A percentile compares a stretch with the other conserved stretches of the same genome.
These are phyloP conservation scores for Astrothelium macrocarpum DNA, from an alignment of 495 filamentous ascomycete species.

Conservation along the genomic window DNA sequence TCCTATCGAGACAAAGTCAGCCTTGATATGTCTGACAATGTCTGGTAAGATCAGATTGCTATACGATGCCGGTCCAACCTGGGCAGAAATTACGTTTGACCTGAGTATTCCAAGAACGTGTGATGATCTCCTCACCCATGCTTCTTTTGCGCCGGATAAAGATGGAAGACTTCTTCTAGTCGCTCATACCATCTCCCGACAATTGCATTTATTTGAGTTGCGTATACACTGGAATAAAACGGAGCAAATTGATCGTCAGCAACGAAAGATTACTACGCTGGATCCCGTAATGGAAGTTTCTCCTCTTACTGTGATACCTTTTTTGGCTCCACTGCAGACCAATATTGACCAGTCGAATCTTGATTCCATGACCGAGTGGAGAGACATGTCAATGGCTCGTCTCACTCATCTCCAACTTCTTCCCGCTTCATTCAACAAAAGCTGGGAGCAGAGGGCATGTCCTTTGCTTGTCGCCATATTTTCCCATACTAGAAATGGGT, in stretches of 20 bases:
- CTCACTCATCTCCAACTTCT: constrained; percentile 30
- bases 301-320: neutral
- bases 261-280: neutral
- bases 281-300: neutral
- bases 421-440: constrained; percentile 30
- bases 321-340: constrained; percentile 32
- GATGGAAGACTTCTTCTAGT: neutral
- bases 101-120: neutral
- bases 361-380: neutral
- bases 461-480: constrained; percentile 60
- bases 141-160: constrained; percentile 38
- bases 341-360: constrained; percentile 13
- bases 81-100: neutral
- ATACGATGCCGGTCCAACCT: constrained; percentile 39
- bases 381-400: constrained; percentile 13
- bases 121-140: constrained; percentile 1
- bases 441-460: constrained; percentile 38
- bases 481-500: constrained; percentile 46
- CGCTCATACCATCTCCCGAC: constrained; percentile 1
- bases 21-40: constrained; percentile 60
- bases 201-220: neutral
- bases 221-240: neutral
- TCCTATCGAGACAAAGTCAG: constrained; percentile 53
- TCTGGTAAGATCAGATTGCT: constrained; percentile 59
- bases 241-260: neutral